These are phyloP conservation scores for Clitopilus hobsonii DNA, from an alignment of 768 basidiomycete genomes.

Conservation along the genomic window DNA sequence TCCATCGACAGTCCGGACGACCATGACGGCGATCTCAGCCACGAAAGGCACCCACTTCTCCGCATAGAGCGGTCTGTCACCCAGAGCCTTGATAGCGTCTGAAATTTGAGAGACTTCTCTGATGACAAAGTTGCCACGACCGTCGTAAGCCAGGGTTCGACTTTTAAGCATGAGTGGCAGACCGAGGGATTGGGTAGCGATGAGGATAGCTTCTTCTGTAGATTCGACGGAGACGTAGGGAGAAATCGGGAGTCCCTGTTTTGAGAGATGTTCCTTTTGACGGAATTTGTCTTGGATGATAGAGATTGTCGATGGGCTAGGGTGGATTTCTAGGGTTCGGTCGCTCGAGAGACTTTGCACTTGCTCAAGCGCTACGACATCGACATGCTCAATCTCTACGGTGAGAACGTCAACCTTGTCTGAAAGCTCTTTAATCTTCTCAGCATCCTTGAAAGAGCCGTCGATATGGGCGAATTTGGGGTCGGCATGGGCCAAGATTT, in stretches of 20 bases:
- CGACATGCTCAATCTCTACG: slow-evolving; percentile 96
- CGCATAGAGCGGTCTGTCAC: slow-evolving; percentile 77
- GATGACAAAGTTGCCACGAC: slow-evolving; percentile 86
- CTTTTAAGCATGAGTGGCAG: slow-evolving; percentile 95
- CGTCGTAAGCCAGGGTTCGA: slow-evolving; percentile 93
- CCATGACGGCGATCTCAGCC: slow-evolving; percentile 96
- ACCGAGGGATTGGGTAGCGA: slow-evolving; percentile 57
- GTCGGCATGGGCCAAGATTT: slow-evolving; percentile 57
- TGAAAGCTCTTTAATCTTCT: slow-evolving; percentile 77
- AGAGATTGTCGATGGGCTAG: slow-evolving; percentile 75
- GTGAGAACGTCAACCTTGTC: slow-evolving; percentile 81
- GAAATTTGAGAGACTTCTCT: slow-evolving; percentile 45
- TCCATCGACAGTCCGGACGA: slow-evolving; percentile 74
- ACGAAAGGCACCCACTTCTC: slow-evolving; percentile 90
- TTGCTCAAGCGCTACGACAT: slow-evolving; percentile 67
- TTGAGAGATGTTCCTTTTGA: slow-evolving; percentile 76
- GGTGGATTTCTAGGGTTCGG: slow-evolving; percentile 52
- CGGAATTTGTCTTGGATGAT: slow-evolving; percentile 85
- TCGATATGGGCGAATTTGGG: slow-evolving; percentile 65
- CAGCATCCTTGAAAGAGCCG: slow-evolving; percentile 81
- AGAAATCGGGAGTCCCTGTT: slow-evolving; percentile 50
- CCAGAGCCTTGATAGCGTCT: slow-evolving; percentile 49
- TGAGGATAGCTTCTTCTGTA: slow-evolving; percentile 43
- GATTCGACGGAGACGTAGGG: slow-evolving; percentile 58
- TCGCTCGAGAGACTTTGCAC: slow-evolving; percentile 33